phyloP scores from a whole-genome alignment of 2,329 filamentous ascomycete genomes.

The Tolypocladium amazonense region DNA sequence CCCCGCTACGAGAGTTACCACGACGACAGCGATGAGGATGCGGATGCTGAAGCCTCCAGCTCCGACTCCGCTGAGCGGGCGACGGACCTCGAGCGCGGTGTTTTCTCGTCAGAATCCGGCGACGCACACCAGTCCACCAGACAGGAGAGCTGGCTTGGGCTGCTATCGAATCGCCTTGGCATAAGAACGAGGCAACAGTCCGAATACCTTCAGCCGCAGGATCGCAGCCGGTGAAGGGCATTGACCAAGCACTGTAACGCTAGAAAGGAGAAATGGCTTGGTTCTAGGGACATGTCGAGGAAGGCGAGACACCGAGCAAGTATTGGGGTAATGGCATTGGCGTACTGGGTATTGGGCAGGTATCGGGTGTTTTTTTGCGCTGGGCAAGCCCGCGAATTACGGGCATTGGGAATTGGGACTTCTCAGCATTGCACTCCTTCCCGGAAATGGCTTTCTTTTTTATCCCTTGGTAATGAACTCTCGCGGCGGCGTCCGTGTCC shows the following conservation, averaged over 20 bases:
- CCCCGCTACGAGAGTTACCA: conserved; percentile 44
- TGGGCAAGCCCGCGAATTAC: conserved; percentile 1
- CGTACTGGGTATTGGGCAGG: conserved; percentile 1
- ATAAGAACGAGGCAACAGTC: conserved; percentile 8
- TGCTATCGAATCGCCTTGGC: conserved; percentile 22
- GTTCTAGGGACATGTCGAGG: not conserved
- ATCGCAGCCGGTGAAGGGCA: conserved; percentile 7
- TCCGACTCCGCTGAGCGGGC: conserved; percentile 18
- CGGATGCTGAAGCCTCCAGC: conserved; percentile 23
- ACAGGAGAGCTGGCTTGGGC: conserved; percentile 25
- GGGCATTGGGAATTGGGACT: not conserved
- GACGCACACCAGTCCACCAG: conserved; percentile 11
- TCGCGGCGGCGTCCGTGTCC: not conserved
- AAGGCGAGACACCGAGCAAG: not conserved
- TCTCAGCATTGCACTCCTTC: not conserved
- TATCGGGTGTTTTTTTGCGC: not conserved
- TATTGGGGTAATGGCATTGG: conserved; percentile 2
- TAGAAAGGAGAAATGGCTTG: not conserved
- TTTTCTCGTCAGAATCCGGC: conserved; percentile 11
- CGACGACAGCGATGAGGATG: conserved; percentile 39
- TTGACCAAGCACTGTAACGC: not conserved
- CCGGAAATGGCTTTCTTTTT: not conserved
- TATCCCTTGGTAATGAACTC: not conserved
- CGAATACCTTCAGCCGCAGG: conserved; percentile 12
- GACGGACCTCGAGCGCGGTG: conserved; percentile 34